Evolutionary conservation across 306 rosid genomes (phyloP).

Genomic region (Abrus pulchellus): DNA sequence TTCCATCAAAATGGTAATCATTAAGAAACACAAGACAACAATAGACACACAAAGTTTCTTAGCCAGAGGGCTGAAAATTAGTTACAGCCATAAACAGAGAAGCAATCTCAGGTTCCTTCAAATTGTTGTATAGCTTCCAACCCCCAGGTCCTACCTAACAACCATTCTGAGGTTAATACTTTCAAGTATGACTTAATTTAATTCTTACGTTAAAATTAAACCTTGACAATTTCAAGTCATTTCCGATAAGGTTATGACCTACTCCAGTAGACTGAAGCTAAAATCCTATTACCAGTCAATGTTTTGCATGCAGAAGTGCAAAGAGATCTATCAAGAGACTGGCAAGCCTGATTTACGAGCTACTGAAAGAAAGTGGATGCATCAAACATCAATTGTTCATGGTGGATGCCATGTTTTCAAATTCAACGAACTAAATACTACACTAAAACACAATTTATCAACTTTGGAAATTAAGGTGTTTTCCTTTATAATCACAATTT

Average conservation of each 20-base stretch:
- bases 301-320: background rate
- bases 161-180: background rate
- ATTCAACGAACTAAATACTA: conserved; percentile 12
- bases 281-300: background rate
- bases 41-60: background rate
- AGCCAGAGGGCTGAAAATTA: conserved; percentile 1
- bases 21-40: background rate
- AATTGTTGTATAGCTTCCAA: background rate
- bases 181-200: background rate
- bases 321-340: background rate
- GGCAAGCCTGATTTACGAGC: background rate
- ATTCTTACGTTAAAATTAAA: background rate
- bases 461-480: conserved; percentile 1
- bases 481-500: background rate
- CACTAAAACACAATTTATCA: background rate
- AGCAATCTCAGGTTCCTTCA: conserved; percentile 1
- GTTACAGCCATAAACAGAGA: background rate
- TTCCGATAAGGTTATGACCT: background rate
- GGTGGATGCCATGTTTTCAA: background rate
- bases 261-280: background rate
- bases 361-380: background rate
- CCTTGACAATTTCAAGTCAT: background rate
- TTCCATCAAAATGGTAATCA: conserved; percentile 3
- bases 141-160: background rate
- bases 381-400: background rate